Evolutionary conservation across 345 rosid species (phyloP).

Genomic region (Cardiospermum halicacabum): DNA sequence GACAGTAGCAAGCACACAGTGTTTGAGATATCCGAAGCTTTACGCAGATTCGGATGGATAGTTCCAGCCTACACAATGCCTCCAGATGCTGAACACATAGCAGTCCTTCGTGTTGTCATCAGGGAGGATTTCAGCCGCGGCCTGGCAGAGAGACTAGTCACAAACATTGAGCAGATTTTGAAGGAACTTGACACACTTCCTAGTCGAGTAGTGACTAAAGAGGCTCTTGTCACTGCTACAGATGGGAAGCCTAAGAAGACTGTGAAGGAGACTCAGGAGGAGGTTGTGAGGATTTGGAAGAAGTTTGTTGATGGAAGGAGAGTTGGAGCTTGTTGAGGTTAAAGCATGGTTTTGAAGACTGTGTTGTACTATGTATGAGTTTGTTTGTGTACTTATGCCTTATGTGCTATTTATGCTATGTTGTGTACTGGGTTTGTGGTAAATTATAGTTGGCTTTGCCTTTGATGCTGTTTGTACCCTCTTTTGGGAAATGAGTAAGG

Average conservation of each 20-base stretch:
- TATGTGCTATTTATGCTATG: too few species aligned
- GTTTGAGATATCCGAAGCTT: conserved; percentile 56
- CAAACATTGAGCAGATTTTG: conserved; percentile 43
- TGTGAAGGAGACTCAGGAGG: conserved; percentile 41
- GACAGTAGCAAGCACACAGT: conserved; percentile 51
- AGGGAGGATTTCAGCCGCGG: conserved; percentile 61
- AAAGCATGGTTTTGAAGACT: background rate
- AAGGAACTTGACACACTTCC: conserved; percentile 58
- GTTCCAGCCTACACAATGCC: conserved; percentile 79
- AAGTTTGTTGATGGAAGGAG: conserved; percentile 43
- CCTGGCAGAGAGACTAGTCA: conserved; percentile 59
- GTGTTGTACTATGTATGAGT: too few species aligned
- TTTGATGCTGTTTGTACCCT: too few species aligned
- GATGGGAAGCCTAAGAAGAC: conserved; percentile 28
- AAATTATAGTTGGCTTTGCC: too few species aligned
- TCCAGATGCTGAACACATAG: conserved; percentile 56
- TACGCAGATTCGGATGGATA: conserved; percentile 66
- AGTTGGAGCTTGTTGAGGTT: conserved; percentile 35
- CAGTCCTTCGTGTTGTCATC: conserved; percentile 62
- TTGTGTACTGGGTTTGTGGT: too few species aligned
- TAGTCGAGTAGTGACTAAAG: conserved; percentile 16
- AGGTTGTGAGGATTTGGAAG: conserved; percentile 50
- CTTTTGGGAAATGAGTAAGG: too few species aligned
- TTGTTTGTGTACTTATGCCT: too few species aligned
- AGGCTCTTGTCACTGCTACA: conserved; percentile 15